Evolutionary conservation across 768 basidiomycete species (phyloP), one percentile per base, ranked within the genome.

Genomic region (Lactarius indigo): DNA sequence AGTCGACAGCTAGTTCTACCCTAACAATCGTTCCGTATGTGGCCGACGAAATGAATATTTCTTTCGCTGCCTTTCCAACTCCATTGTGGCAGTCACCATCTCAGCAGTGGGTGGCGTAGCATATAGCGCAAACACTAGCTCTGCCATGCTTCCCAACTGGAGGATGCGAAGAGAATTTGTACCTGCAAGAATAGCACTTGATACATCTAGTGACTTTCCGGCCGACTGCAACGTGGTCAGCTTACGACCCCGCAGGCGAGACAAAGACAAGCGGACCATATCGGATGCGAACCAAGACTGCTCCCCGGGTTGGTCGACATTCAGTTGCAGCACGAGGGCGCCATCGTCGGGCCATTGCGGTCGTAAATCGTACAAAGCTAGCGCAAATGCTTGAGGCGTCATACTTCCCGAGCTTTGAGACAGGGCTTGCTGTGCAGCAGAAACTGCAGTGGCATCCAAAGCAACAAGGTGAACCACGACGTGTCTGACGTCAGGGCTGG

Each of bases 291-390:
- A 56, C 63, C 67, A 70, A 15, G 56, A 39, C 57, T 44, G 63
- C 33, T 63, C 67, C 28, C 50, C 57, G n/a, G 67, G 57, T 42
- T 64, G 47, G 12, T 56, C 60, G 20, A 37, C 23, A 17, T 70
- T 64, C 61, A 70, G 13, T 26, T 64, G 67, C 23, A 70, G 35
- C 41, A 68, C 37, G 35, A 64, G 56, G 33, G 44, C 59, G n/a
- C 57, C 64, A 18, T 61, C 67, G 1, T 64, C 60, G 30, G 69
- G 69, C 69, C 69, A 70, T 42, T 61, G 50, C 18, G 69, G 63
- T 30, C 41, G 59, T 13, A 68, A 26, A 23, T 42, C 47, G 31
- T 61, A 50, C 39, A 70, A 35, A 31, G 59, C 69, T 4, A 60
- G 55, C 37, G 67, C 57, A 39, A 68, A 64, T 9, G 69, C 60